Evolutionary conservation across 2,329 filamentous ascomycete genomes (phyloP).

Genomic region (Fusarium metavorans): DNA sequence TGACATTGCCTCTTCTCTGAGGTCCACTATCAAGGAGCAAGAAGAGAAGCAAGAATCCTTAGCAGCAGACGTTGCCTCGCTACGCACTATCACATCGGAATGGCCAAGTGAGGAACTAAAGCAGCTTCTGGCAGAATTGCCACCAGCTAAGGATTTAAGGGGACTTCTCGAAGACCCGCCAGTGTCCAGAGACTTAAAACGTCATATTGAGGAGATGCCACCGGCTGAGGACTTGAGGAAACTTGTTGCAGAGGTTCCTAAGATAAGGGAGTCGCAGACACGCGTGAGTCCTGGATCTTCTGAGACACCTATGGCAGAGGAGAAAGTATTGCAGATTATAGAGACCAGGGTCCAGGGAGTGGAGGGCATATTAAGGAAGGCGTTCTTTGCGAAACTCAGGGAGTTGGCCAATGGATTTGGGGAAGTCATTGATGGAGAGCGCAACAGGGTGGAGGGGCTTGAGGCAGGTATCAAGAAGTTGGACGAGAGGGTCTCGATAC

Average conservation of each 20-base stretch:
- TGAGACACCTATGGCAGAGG: conserved; percentile 8
- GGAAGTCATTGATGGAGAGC: conserved; percentile 38
- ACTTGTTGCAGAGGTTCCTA: conserved; percentile 12
- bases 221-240: conserved; percentile 5
- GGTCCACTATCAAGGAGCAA: not conserved
- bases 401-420: conserved; percentile 28
- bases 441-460: conserved; percentile 12
- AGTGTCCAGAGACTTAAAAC: not conserved
- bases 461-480: conserved; percentile 21
- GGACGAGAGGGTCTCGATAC: not conserved
- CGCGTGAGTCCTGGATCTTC: not conserved
- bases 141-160: conserved; percentile 1
- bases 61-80: conserved; percentile 2
- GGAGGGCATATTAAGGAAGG: conserved; percentile 16
- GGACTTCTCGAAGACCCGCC: conserved; percentile 16
- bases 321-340: conserved; percentile 21
- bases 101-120: not conserved
- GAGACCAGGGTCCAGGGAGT: conserved; percentile 9
- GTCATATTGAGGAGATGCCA: conserved; percentile 20
- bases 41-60: conserved; percentile 7
- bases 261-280: conserved; percentile 7
- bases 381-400: not conserved
- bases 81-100: not conserved
- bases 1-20: conserved; percentile 6
- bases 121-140: conserved; percentile 10